Conservation (phyloP, 2,329 filamentous ascomycete genomes). For the Claviceps pazoutovae region DNA sequence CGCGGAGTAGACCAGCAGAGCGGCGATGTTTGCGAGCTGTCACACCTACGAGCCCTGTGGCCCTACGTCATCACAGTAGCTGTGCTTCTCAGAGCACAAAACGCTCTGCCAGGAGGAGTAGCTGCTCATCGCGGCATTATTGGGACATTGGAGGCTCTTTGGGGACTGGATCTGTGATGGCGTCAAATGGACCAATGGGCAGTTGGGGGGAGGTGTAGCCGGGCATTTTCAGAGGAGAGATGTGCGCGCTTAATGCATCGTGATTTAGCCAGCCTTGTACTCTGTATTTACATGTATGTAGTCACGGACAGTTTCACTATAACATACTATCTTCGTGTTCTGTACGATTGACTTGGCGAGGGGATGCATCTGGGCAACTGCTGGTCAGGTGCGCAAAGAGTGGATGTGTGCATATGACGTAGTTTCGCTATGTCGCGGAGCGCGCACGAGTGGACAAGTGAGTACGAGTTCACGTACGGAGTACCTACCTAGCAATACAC, state of each 20-base stretch:
- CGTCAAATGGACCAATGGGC: constrained; percentile 53
- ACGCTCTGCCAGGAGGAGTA: constrained; percentile 52
- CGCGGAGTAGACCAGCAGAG: constrained; percentile 36
- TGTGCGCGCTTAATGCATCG: neutral
- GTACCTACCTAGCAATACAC: no score
- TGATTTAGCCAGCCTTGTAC: neutral
- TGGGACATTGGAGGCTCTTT: constrained; percentile 82
- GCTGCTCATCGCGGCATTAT: constrained; percentile 67
- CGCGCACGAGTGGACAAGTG: no score
- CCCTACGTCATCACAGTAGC: constrained; percentile 43
- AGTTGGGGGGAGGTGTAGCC: constrained; percentile 62
- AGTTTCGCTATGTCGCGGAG: no score
- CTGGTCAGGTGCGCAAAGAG: no score
- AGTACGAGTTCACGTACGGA: no score
- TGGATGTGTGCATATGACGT: no score
- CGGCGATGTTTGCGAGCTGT: constrained; percentile 43
- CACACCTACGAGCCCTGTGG: constrained; percentile 33
- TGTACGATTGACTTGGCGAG: no score
- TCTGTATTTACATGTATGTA: neutral
- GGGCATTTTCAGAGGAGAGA: neutral
- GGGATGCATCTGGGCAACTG: no score
- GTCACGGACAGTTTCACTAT: neutral
- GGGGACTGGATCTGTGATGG: constrained; percentile 60
- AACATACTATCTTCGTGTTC: no score
- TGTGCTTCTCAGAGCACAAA: constrained; percentile 82